phyloP scores from a whole-genome alignment of 441 rosid genomes.

The Lepidium campestre region DNA sequence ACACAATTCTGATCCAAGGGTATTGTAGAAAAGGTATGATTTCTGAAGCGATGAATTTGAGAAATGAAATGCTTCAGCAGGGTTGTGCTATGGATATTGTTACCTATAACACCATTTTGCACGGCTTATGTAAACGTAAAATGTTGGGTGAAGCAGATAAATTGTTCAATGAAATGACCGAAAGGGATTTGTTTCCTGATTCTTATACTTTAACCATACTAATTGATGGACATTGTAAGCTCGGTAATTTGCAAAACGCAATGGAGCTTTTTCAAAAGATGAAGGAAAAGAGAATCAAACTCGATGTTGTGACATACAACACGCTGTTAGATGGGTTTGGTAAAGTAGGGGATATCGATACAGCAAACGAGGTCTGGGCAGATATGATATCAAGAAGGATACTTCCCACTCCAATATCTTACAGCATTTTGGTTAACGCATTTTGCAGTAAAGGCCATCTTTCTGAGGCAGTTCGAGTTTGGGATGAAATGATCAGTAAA shows the following conservation, averaged over 20 bases:
- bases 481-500: constrained; percentile 69
- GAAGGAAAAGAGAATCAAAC: constrained; percentile 54
- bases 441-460: constrained; percentile 53
- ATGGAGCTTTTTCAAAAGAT: constrained; percentile 49
- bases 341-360: constrained; percentile 58
- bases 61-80: constrained; percentile 63
- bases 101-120: constrained; percentile 62
- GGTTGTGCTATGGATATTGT: constrained; percentile 73
- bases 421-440: constrained; percentile 63
- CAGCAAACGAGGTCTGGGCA: constrained; percentile 57
- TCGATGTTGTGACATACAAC: constrained; percentile 77
- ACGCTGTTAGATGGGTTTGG: constrained; percentile 76
- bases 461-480: constrained; percentile 57
- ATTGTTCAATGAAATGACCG: constrained; percentile 56
- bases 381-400: constrained; percentile 49
- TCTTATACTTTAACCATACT: constrained; percentile 71
- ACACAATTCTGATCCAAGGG: constrained; percentile 75
- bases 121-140: constrained; percentile 70
- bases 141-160: constrained; percentile 64
- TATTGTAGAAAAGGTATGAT: constrained; percentile 57
- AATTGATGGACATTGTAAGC: constrained; percentile 75
- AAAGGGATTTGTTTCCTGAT: constrained; percentile 65
- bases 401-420: constrained; percentile 55
- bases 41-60: constrained; percentile 51
- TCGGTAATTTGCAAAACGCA: constrained; percentile 56